These are phyloP conservation scores for Coelastrella sp. DNA, from an alignment of 139 green algal species.

Conservation along the genomic window DNA sequence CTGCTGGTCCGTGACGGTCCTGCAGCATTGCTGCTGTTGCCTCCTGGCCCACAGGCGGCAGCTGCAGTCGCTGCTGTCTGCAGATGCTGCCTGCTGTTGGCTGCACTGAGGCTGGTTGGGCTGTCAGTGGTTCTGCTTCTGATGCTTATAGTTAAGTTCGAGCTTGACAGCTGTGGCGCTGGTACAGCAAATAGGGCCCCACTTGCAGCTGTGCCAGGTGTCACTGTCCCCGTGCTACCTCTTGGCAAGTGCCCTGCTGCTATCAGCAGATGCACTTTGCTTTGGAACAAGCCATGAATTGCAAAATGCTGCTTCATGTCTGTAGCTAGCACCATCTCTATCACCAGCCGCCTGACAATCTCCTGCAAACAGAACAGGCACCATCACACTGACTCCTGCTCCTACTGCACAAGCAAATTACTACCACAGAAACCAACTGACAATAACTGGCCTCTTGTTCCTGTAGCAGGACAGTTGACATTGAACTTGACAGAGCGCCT, in stretches of 20 bases:
- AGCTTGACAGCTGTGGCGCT: too few species aligned
- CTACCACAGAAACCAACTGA: too few species aligned
- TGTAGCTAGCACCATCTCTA: constrained; percentile 79
- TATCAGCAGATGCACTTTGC: constrained; percentile 58
- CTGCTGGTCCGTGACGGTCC: not conserved
- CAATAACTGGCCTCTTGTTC: too few species aligned
- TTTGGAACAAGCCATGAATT: constrained; percentile 76
- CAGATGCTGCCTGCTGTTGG: constrained; percentile 12
- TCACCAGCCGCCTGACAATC: constrained; percentile 63
- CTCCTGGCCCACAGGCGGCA: not conserved
- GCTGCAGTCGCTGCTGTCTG: not conserved
- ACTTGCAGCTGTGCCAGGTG: not conserved
- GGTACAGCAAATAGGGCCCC: not conserved
- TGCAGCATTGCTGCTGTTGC: not conserved
- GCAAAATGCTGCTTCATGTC: constrained; percentile 85
- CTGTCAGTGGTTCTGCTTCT: not conserved
- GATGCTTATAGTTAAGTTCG: not conserved
- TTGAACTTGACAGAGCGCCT: too few species aligned
- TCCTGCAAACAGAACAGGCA: not conserved
- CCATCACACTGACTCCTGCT: too few species aligned
- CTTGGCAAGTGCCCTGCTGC: not conserved
- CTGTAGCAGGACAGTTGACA: too few species aligned
- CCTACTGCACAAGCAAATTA: too few species aligned
- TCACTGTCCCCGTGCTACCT: not conserved
- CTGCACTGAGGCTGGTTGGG: not conserved